A percentile compares a stretch with the other conserved stretches of the same genome.
These are phyloP conservation scores for Celoporthe dispersa DNA, from an alignment of 2,329 filamentous ascomycete genomes.

Conservation along the genomic window DNA sequence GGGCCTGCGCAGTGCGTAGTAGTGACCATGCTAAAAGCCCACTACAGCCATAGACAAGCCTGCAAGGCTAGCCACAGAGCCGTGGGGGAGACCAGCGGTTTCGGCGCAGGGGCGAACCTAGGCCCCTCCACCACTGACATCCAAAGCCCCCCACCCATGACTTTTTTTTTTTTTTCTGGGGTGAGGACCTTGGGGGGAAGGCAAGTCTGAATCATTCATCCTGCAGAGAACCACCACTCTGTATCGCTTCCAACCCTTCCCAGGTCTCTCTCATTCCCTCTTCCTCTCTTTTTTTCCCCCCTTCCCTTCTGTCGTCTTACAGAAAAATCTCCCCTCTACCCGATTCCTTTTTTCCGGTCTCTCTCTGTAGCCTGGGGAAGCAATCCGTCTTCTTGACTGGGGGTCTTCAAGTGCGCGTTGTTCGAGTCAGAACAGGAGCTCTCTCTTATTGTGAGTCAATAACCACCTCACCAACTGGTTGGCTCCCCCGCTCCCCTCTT, in stretches of 20 bases:
- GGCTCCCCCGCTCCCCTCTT: neutral
- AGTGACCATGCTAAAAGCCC: no score
- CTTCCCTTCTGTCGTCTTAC: slow-evolving; percentile 1
- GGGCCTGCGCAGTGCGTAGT: no score
- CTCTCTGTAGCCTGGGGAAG: slow-evolving; percentile 14
- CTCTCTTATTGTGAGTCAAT: slow-evolving; percentile 28
- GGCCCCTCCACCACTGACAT: slow-evolving; percentile 6
- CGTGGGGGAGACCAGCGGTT: neutral
- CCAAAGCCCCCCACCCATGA: neutral
- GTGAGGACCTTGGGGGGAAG: no score
- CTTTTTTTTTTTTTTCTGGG: neutral
- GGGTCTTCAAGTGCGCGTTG: slow-evolving; percentile 24
- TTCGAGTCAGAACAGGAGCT: slow-evolving; percentile 28
- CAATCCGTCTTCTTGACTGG: slow-evolving; percentile 15
- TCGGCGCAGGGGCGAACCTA: slow-evolving; percentile 7
- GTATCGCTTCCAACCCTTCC: slow-evolving; percentile 2
- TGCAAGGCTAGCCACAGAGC: neutral
- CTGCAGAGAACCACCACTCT: slow-evolving; percentile 2
- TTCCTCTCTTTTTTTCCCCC: neutral
- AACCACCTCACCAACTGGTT: slow-evolving; percentile 2
- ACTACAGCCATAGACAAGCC: neutral
- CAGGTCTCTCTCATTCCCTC: slow-evolving; percentile 4
- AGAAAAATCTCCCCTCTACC: slow-evolving; percentile 29
- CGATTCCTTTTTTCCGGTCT: slow-evolving; percentile 2
- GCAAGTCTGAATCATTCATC: neutral